Conservation (phyloP, 305 asterid genomes). For the Caryopteris hybrid region DNA sequence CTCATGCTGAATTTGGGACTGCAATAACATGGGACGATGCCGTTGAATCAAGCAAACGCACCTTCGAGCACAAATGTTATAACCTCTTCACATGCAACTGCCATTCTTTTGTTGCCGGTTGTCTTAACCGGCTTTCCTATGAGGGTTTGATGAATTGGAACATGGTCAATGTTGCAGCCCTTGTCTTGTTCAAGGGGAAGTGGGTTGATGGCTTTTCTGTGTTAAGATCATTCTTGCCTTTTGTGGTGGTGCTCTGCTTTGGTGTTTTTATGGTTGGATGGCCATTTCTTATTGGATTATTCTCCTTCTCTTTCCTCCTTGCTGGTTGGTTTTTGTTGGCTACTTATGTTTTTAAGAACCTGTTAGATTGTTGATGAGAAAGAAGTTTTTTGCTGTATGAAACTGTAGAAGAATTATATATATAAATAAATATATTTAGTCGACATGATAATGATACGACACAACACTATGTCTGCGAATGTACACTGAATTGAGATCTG, state of each 20-base stretch:
- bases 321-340: conserved; percentile 62
- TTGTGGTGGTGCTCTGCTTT: conserved; percentile 53
- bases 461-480: neutral
- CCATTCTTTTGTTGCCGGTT: conserved; percentile 74
- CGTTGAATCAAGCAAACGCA: conserved; percentile 42
- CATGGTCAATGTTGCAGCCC: conserved; percentile 72
- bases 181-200: conserved; percentile 55
- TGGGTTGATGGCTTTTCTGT: conserved; percentile 67
- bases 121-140: conserved; percentile 69
- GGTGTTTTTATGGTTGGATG: conserved; percentile 83
- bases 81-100: conserved; percentile 92
- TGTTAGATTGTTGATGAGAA: conserved; percentile 40
- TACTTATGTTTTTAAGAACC: conserved; percentile 39
- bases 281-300: conserved; percentile 66
- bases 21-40: conserved; percentile 91
- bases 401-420: no score
- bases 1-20: conserved; percentile 64
- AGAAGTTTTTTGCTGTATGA: no score
- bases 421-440: no score
- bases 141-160: conserved; percentile 78
- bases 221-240: conserved; percentile 66
- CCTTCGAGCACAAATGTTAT: conserved; percentile 68
- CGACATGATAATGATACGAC: no score
- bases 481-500: neutral
- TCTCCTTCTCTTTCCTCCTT: conserved; percentile 62